Conservation (phyloP, 257 asterid genomes). For the Solanum virginianum region DNA sequence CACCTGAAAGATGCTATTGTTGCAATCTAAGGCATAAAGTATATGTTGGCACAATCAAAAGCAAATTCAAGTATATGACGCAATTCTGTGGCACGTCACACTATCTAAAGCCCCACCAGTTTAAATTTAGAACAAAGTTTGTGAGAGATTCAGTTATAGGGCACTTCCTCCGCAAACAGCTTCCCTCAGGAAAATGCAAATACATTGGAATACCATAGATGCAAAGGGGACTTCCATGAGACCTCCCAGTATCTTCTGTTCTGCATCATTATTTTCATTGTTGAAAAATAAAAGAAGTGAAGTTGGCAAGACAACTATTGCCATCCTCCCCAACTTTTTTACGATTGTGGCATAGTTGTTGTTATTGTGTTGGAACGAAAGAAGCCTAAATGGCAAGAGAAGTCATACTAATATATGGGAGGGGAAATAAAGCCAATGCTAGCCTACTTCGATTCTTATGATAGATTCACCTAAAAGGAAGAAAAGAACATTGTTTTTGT, state of each 20-base stretch:
- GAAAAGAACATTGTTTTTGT: not conserved
- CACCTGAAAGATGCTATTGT: not conserved
- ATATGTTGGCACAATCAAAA: not conserved
- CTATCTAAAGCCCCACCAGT: not conserved
- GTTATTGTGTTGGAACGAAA: not conserved
- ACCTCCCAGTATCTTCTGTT: not conserved
- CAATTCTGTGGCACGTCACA: not conserved
- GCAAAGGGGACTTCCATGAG: not conserved
- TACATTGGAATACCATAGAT: not conserved
- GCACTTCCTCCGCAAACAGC: not conserved
- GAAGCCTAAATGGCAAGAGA: not conserved
- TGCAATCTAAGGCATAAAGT: not conserved
- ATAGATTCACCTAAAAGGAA: not conserved
- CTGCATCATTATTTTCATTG: not conserved
- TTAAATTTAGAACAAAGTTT: not conserved
- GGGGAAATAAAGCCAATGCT: not conserved
- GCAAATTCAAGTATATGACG: not conserved
- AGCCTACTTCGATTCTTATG: not conserved
- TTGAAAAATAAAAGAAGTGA: not conserved
- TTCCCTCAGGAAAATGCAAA: not conserved
- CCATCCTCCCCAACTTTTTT: not conserved
- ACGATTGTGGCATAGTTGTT: not conserved
- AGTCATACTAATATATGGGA: not conserved
- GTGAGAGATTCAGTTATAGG: not conserved
- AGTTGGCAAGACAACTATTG: not conserved